Percentiles rank a stretch among this genome's conserved stretches.
phyloP scores from a whole-genome alignment of 169 alveolate genomes.

The Amoebophrya sp. region DNA sequence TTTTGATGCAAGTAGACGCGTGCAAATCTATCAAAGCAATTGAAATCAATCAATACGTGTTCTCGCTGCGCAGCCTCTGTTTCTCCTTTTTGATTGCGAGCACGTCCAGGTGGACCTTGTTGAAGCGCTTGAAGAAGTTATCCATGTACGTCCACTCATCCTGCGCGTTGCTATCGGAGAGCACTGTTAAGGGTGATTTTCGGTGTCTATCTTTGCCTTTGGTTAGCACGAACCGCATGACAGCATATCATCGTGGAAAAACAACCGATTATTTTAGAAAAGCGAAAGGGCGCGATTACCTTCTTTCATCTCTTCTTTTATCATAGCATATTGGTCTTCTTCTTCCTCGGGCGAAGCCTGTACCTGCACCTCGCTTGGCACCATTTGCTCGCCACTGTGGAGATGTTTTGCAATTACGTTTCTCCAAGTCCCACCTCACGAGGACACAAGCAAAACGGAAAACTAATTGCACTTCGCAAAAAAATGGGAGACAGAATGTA shows the following conservation, averaged over 20 bases:
- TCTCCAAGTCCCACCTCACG: no score
- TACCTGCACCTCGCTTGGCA: not conserved
- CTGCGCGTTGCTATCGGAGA: not conserved
- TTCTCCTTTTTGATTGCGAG: constrained; percentile 75
- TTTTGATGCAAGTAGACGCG: no score
- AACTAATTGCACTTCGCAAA: not conserved
- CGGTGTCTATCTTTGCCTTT: no score
- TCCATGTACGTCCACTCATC: constrained; percentile 66
- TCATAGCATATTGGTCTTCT: not conserved
- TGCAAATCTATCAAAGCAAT: no score
- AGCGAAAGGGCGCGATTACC: no score
- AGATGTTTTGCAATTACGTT: no score
- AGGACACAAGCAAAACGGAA: not conserved
- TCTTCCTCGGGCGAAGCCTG: constrained; percentile 13
- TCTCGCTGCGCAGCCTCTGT: not conserved
- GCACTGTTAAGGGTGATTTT: no score
- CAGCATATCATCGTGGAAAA: no score
- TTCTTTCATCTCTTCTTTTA: constrained; percentile 14
- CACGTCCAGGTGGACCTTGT: constrained; percentile 73
- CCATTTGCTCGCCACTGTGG: not conserved
- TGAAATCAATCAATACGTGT: not conserved
- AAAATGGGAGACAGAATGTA: not conserved
- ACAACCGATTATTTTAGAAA: no score
- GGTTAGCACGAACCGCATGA: no score
- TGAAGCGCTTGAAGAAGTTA: constrained; percentile 72